Percentiles rank a stretch among this genome's conserved stretches.
Conservation (phyloP, 352 stramenopile genomes). For the Globisporangium orthogonon region DNA sequence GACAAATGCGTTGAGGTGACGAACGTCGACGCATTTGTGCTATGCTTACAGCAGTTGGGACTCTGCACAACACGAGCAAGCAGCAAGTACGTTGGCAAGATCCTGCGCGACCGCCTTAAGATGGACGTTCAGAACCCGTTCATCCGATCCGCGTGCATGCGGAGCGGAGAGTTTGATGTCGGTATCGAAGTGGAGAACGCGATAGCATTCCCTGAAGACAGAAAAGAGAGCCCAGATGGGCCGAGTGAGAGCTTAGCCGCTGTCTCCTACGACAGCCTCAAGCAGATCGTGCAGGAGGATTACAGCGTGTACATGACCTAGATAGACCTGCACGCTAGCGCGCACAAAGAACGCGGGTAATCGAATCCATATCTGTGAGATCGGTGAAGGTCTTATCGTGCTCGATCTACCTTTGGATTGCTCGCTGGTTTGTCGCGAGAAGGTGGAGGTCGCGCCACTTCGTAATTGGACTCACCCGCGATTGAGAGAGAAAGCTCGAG, state of each 20-base stretch:
- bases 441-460: too few species aligned
- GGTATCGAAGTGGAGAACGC: not conserved
- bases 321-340: not conserved
- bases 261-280: constrained; percentile 34
- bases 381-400: too few species aligned
- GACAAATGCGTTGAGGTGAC: constrained; percentile 36
- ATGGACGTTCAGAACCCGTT: constrained; percentile 41
- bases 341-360: too few species aligned
- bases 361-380: too few species aligned
- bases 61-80: constrained; percentile 37
- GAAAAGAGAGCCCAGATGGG: not conserved
- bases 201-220: not conserved
- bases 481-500: not conserved
- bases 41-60: constrained; percentile 54
- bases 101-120: constrained; percentile 48
- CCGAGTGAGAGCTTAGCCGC: not conserved
- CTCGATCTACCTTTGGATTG: not conserved
- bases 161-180: constrained; percentile 6
- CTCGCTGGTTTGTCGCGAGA: not conserved
- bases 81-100: constrained; percentile 56
- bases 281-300: constrained; percentile 44
- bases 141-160: constrained; percentile 20
- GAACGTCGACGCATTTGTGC: constrained; percentile 53
- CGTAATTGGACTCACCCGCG: not conserved
- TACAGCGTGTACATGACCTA: constrained; percentile 35